These are phyloP conservation scores for Suillus subluteus DNA, from an alignment of 768 basidiomycete genomes.

Conservation along the genomic window DNA sequence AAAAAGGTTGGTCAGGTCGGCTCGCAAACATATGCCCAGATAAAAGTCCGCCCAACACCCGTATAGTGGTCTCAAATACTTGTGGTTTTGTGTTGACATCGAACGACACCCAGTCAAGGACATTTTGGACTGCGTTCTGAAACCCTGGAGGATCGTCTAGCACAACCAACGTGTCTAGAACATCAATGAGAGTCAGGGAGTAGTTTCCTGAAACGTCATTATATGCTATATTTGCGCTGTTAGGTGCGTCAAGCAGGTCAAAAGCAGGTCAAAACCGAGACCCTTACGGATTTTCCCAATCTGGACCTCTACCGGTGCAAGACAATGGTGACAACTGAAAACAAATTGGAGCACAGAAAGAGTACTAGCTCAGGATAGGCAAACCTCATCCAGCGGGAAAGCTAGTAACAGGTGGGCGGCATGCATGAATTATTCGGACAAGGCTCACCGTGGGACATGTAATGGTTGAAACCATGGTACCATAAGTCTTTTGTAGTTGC, in stretches of 20 bases:
- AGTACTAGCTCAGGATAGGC: conserved; percentile 12
- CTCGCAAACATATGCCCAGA: conserved; percentile 86
- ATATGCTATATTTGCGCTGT: conserved; percentile 68
- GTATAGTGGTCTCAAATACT: conserved; percentile 96
- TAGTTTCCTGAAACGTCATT: conserved; percentile 97
- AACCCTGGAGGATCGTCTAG: conserved; percentile 79
- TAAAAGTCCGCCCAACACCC: conserved; percentile 88
- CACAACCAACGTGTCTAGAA: conserved; percentile 90
- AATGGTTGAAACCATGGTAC: conserved; percentile 89
- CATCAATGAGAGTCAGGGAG: conserved; percentile 81
- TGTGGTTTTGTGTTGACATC: conserved; percentile 97
- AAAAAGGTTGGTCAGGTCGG: conserved; percentile 64
- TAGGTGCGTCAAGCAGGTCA: conserved; percentile 17
- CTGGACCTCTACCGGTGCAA: conserved; percentile 86
- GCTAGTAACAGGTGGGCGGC: conserved; percentile 46
- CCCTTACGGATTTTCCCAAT: conserved; percentile 80
- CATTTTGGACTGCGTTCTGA: conserved; percentile 79
- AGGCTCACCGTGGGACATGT: conserved; percentile 78
- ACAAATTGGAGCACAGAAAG: not conserved
- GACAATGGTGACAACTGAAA: conserved; percentile 83
- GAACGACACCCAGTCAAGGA: conserved; percentile 85
- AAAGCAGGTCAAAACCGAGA: conserved; percentile 9
- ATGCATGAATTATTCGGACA: conserved; percentile 1
- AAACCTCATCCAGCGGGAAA: conserved; percentile 86
- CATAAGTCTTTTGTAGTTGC: conserved; percentile 77